A percentile compares a stretch with the other conserved stretches of the same genome.
These are phyloP conservation scores for Puccinia horiana DNA, from an alignment of 1,284 basidiomycete genomes.

Conservation along the genomic window DNA sequence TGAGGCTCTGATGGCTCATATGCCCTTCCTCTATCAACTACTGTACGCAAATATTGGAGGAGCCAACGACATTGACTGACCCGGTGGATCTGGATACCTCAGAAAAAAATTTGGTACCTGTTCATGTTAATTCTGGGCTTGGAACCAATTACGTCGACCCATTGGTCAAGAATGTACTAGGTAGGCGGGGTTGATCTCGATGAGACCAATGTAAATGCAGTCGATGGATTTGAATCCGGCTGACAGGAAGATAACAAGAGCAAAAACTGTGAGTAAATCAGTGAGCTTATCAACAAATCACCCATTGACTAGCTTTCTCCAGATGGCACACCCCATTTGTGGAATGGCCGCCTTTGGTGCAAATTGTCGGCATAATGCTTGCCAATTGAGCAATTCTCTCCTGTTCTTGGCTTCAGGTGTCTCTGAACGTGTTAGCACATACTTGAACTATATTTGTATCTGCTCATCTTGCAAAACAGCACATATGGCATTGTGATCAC, in stretches of 20 bases:
- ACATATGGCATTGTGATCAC: background rate
- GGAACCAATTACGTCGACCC: background rate
- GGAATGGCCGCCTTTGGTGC: background rate
- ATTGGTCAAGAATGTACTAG: too few relatives aligned
- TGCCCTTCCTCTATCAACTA: background rate
- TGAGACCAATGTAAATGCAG: too few relatives aligned
- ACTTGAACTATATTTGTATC: background rate
- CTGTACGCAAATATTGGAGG: background rate
- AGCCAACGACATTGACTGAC: background rate
- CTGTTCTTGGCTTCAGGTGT: background rate
- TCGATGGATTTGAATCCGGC: too few relatives aligned
- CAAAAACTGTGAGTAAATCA: too few relatives aligned
- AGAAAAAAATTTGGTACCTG: too few relatives aligned
- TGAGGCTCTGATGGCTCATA: background rate
- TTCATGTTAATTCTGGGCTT: background rate
- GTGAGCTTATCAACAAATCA: too few relatives aligned
- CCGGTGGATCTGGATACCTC: background rate
- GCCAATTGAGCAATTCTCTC: background rate
- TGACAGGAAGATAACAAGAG: too few relatives aligned
- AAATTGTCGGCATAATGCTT: background rate
- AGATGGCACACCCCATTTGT: background rate
- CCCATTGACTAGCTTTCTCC: background rate
- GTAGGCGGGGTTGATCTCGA: too few relatives aligned
- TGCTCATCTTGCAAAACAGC: background rate
- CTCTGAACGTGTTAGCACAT: background rate